Percentiles rank a stretch among this genome's conserved stretches.
Conservation (phyloP, 345 rosid species). For the Citrus glauca region DNA sequence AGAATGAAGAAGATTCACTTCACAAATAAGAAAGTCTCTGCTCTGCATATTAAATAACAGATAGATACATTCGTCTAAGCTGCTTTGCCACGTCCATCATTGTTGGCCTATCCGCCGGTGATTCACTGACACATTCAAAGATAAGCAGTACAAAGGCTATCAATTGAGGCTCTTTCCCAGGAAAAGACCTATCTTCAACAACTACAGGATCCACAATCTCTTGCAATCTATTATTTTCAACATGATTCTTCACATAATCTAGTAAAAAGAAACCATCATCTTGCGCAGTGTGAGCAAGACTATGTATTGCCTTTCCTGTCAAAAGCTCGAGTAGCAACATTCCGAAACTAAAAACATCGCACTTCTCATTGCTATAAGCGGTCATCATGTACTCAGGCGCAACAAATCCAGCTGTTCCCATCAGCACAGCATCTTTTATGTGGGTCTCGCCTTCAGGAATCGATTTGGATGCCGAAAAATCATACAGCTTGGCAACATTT, state of each 20-base stretch:
- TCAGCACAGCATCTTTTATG: background rate
- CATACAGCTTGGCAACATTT: slow-evolving; percentile 14
- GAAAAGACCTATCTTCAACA: background rate
- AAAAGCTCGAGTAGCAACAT: slow-evolving; percentile 12
- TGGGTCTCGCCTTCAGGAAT: slow-evolving; percentile 24
- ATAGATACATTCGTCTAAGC: background rate
- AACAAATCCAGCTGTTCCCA: background rate
- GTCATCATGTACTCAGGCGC: slow-evolving; percentile 3
- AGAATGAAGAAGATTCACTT: too few relatives aligned
- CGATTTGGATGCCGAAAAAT: slow-evolving; percentile 8
- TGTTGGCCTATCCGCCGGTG: background rate
- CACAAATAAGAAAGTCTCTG: too few relatives aligned
- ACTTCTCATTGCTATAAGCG: slow-evolving; percentile 18
- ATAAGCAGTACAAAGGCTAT: background rate
- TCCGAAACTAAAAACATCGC: slow-evolving; percentile 23
- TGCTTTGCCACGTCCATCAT: background rate
- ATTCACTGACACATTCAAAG: background rate
- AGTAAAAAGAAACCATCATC: background rate
- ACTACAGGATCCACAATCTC: background rate
- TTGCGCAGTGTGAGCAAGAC: background rate
- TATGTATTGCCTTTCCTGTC: background rate
- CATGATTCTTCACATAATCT: background rate
- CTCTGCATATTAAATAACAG: background rate
- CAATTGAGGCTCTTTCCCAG: background rate
- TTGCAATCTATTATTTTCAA: background rate